Evolutionary conservation across 2,329 filamentous ascomycete genomes (phyloP).

Genomic region (Colletotrichum eremochloae): DNA sequence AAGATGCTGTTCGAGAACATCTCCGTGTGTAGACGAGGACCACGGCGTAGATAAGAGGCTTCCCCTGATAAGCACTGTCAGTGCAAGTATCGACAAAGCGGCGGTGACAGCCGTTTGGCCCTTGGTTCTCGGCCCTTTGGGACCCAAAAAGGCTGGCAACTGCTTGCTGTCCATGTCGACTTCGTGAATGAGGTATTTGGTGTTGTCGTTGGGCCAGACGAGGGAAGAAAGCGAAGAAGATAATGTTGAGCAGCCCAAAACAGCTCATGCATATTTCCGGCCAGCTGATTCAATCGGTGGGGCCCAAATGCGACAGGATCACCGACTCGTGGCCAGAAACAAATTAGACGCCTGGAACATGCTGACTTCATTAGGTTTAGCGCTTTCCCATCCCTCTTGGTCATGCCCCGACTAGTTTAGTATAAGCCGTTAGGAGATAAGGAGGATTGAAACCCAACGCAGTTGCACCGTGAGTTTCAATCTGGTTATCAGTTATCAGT

Average conservation of each 20-base stretch:
- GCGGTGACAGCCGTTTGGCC: constrained; percentile 12
- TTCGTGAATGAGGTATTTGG: not conserved
- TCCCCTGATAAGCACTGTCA: constrained; percentile 29
- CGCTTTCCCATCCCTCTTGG: constrained; percentile 20
- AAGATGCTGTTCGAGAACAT: not conserved
- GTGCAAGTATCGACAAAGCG: constrained; percentile 19
- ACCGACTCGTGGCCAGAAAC: constrained; percentile 26
- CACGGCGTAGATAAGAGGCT: constrained; percentile 5
- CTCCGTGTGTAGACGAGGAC: not conserved
- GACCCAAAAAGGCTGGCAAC: not conserved
- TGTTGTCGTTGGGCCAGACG: not conserved
- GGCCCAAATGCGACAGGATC: constrained; percentile 17
- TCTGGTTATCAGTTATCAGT: constrained; percentile 19
- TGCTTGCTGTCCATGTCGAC: constrained; percentile 23
- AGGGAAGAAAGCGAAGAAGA: not conserved
- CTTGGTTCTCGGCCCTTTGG: not conserved
- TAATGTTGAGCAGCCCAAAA: not conserved
- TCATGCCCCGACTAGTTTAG: constrained; percentile 17
- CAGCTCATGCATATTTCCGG: not conserved
- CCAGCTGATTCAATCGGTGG: constrained; percentile 25
- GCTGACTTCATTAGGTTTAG: constrained; percentile 32
- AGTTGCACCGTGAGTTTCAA: constrained; percentile 21
- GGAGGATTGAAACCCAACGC: not conserved
- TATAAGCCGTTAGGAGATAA: constrained; percentile 27
- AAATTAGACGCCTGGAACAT: constrained; percentile 11